Evolutionary conservation across 768 basidiomycete genomes (phyloP), one percentile per base, ranked within the genome.

Genomic region (Goffeauzyma gilvescens): DNA sequence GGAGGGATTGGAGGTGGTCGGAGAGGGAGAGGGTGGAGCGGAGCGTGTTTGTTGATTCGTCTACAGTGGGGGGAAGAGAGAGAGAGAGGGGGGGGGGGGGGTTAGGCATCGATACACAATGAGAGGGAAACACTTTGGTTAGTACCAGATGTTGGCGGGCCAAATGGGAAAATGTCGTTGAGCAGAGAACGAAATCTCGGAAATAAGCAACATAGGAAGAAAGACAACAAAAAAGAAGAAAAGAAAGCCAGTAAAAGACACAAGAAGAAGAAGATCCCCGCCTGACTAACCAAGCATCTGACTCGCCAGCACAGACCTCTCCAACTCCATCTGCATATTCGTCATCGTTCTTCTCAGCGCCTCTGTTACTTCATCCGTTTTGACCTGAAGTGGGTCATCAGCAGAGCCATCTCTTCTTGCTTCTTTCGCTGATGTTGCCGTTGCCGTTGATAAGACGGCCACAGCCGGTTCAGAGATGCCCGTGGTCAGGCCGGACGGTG

Each of bases 321-420:
- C 83, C 2, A 98, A 75, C 55, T 96, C 93, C 30, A 73, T 75
- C 64, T 90, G 84, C 83, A 98, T 84, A 4, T 85, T 66, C 10
- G 67, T 70, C 27, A 85, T 72, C 3, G 89, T 95, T 26, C 87
- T 73, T 35, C 82, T 75, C 7, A 96, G 68, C 3, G 83, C 75
- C 17, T 81, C 79, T 1, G 89, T 95, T 8, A 98, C 83, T 48
- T 87, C 74, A 48, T 80, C 72, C 42, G 78, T 84, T n/a, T 84
- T 77, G 50, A 76, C 76, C 78, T 87, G 86, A 10, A 98, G 71
- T 0, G 72, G 71, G 51, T 93, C 87, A 50, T 86, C 85, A 6
- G 78, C 21, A 46, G 21, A 45, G 28, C 30, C 15, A 23, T 26
- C 12, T 4, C 28, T 10, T 15, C 6, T 20, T 18, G 4, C 17